These are phyloP conservation scores for Penicillium atrosanguineum DNA, from an alignment of 495 filamentous ascomycete genomes.

Conservation along the genomic window DNA sequence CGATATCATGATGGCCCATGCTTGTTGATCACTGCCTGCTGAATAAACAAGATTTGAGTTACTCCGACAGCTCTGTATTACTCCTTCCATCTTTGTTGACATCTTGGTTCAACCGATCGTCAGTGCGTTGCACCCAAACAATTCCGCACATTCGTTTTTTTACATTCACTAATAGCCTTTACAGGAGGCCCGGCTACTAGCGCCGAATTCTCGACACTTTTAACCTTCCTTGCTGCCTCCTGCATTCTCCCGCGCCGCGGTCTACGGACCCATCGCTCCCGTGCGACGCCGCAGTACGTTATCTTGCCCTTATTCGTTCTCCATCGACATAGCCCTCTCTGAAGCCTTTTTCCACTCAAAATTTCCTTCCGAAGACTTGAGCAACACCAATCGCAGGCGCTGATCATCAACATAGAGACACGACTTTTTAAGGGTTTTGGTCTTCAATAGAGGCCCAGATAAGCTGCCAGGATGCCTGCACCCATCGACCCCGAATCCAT, in stretches of 20 bases:
- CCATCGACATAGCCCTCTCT: not conserved
- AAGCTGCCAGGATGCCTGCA: conserved; percentile 35
- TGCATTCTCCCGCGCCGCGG: not conserved
- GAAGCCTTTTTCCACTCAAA: not conserved
- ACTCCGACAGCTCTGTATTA: not conserved
- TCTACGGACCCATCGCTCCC: not conserved
- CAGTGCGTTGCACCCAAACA: conserved; percentile 1
- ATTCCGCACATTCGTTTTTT: not conserved
- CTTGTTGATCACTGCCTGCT: conserved; percentile 1
- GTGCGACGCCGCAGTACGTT: not conserved
- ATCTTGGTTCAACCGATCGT: not conserved
- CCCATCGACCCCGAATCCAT: conserved; percentile 77
- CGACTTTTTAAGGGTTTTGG: conserved; percentile 5
- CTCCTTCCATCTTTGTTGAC: conserved; percentile 14
- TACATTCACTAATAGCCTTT: not conserved
- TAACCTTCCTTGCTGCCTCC: not conserved
- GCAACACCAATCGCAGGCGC: not conserved
- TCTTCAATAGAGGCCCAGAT: not conserved
- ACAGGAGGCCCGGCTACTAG: not conserved
- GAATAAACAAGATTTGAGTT: not conserved
- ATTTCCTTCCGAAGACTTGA: not conserved
- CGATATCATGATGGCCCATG: not conserved
- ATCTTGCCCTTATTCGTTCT: not conserved
- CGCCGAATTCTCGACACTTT: not conserved
- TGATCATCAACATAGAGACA: not conserved